Evolutionary conservation across 2,329 filamentous ascomycete species (phyloP).

Genomic region (Fusarium oligoseptatum): DNA sequence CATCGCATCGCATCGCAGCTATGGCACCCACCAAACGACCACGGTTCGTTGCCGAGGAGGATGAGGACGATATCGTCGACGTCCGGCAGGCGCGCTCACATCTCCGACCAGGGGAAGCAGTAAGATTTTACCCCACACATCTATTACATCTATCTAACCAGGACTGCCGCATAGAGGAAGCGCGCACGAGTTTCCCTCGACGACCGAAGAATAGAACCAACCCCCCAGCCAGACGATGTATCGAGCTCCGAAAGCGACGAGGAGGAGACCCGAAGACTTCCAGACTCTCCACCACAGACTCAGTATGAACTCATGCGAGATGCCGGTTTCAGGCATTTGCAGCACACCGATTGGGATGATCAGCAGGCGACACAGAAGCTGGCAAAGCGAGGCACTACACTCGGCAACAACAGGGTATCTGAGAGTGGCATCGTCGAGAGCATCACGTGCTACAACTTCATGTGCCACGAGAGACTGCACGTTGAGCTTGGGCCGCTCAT

Average conservation of each 20-base stretch:
- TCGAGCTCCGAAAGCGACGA: constrained; percentile 50
- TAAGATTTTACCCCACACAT: constrained; percentile 47
- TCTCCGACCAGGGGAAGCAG: constrained; percentile 54
- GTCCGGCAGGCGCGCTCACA: constrained; percentile 58
- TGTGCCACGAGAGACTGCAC: constrained; percentile 89
- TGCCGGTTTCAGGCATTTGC: constrained; percentile 69
- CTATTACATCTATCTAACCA: constrained; percentile 1
- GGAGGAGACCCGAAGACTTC: constrained; percentile 40
- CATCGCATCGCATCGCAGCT: background rate
- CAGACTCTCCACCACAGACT: constrained; percentile 61
- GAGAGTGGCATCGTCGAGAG: constrained; percentile 90
- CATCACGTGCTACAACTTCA: constrained; percentile 92
- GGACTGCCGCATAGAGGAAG: constrained; percentile 47
- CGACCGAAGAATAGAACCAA: constrained; percentile 27
- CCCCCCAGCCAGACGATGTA: constrained; percentile 38
- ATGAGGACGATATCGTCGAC: constrained; percentile 53
- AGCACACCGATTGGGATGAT: constrained; percentile 70
- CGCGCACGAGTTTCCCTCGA: constrained; percentile 51
- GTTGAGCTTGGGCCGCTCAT: constrained; percentile 92
- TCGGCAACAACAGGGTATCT: constrained; percentile 79
- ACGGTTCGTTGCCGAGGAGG: constrained; percentile 52
- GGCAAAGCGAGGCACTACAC: constrained; percentile 60
- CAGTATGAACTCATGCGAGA: constrained; percentile 75
- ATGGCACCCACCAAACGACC: constrained; percentile 59
- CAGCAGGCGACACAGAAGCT: constrained; percentile 75